Evolutionary conservation across 2,329 filamentous ascomycete genomes (phyloP).

Genomic region (Sordariomycetes sp.): DNA sequence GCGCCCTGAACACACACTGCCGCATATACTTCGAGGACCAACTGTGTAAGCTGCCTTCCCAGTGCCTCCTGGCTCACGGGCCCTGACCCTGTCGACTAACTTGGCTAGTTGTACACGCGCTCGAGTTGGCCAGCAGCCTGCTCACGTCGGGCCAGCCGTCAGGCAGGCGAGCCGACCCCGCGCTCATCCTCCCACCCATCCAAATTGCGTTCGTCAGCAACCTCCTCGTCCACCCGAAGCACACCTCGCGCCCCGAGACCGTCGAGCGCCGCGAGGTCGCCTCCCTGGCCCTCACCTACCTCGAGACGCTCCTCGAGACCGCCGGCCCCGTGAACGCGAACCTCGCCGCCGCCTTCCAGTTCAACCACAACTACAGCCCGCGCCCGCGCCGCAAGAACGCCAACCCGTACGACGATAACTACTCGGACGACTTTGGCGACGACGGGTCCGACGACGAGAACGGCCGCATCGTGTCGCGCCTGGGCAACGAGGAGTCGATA

Average conservation of each 20-base stretch:
- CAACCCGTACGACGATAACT: slow-evolving; percentile 27
- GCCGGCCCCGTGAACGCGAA: slow-evolving; percentile 62
- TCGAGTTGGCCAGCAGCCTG: slow-evolving; percentile 54
- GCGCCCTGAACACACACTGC: slow-evolving; percentile 1
- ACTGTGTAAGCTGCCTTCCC: slow-evolving; percentile 13
- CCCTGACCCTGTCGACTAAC: background rate
- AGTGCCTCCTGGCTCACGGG: background rate
- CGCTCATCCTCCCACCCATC: slow-evolving; percentile 56
- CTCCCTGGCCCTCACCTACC: slow-evolving; percentile 56
- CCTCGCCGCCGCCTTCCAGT: slow-evolving; percentile 62
- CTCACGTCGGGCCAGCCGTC: slow-evolving; percentile 24
- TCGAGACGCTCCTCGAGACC: slow-evolving; percentile 54
- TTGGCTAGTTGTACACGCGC: slow-evolving; percentile 39
- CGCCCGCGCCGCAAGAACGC: slow-evolving; percentile 17
- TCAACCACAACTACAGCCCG: slow-evolving; percentile 27
- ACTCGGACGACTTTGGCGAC: slow-evolving; percentile 29
- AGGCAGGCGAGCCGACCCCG: slow-evolving; percentile 24
- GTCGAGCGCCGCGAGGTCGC: slow-evolving; percentile 51
- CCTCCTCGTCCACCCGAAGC: slow-evolving; percentile 68
- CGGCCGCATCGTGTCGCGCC: slow-evolving; percentile 42
- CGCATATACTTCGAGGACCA: slow-evolving; percentile 8
- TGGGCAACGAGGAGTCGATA: slow-evolving; percentile 55
- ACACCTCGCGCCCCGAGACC: slow-evolving; percentile 62
- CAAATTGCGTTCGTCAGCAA: slow-evolving; percentile 72
- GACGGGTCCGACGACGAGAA: slow-evolving; percentile 32